Conservation (phyloP, 75 land plant species). For the Cupressus sempervirens region DNA sequence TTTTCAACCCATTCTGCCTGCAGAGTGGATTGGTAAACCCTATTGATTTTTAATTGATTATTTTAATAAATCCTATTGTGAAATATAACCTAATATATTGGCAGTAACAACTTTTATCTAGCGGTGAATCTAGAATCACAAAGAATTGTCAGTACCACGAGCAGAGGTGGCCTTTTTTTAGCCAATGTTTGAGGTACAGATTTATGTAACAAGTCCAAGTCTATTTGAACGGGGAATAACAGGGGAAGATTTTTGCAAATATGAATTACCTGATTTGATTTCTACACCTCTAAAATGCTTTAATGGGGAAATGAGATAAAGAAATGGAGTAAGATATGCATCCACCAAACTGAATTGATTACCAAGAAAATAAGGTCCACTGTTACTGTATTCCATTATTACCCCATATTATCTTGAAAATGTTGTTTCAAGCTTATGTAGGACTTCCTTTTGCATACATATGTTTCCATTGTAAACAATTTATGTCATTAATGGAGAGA, state of each 20-base stretch:
- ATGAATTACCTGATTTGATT: slow-evolving; percentile 17
- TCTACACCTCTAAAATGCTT: slow-evolving; percentile 33
- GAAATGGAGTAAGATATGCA: slow-evolving; percentile 48
- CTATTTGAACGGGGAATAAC: slow-evolving; percentile 32
- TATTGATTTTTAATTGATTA: no score
- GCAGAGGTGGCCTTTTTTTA: slow-evolving; percentile 31
- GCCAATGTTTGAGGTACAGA: slow-evolving; percentile 19
- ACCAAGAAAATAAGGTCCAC: slow-evolving; percentile 41
- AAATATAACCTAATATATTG: no score
- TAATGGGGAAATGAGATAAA: slow-evolving; percentile 20
- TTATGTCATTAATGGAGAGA: slow-evolving; percentile 26
- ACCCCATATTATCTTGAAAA: slow-evolving; percentile 30
- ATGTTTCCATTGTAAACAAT: slow-evolving; percentile 29
- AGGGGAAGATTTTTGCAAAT: slow-evolving; percentile 26
- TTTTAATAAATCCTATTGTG: no score
- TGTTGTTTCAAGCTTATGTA: slow-evolving; percentile 20
- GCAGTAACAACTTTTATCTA: no score
- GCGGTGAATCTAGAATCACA: no score
- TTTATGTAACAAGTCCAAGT: slow-evolving; percentile 19
- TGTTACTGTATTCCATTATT: slow-evolving; percentile 15
- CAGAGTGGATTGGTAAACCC: no score
- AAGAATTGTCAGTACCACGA: slow-evolving; percentile 40
- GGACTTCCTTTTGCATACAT: slow-evolving; percentile 14
- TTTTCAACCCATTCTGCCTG: no score
- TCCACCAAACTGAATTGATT: slow-evolving; percentile 36